Base-by-base conservation (phyloP, 2,329 filamentous ascomycete genomes). In the Alternaria atra region DNA sequence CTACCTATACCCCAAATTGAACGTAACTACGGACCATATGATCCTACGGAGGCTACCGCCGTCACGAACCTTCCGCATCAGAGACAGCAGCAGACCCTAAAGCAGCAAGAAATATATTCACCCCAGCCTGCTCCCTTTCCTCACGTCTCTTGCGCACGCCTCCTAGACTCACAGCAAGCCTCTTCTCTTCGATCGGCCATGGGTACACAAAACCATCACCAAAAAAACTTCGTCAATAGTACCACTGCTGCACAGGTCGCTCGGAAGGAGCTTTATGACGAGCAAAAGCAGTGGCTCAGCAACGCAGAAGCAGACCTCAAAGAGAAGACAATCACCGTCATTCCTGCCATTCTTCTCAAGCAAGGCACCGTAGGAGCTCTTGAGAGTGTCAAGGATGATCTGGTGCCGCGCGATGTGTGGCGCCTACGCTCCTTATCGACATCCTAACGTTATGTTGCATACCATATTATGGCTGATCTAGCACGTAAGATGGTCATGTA, bases 301-400 rank as follows among this genome's bases (percentile, higher is more conserved):
- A 3, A 27, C 8, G 39, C 55, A 3, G 25, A 23, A 9, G 20
- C 15, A 8, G 55, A 57, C 6, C 20, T 52, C 2, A 9, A 43
- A 29, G 15, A 10, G 1, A 10, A 0, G 15, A 1, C 2, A 0
- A 30, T 32, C n/a, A 23, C 17, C 2, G 7, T 13, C 2, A 2
- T 52, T 2, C 55, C 55, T 6, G 46, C 29, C 2, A 57, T 57
- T 13, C 4, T 7, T 5, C 1, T 6, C 0, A 2, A 29, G 1
- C 13, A 34, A 29, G 46, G 46, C 13, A 30, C 35, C 6, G 0
- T 50, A 7, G 53, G 34, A 9, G n/a, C 8, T 20, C 2, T 6
- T 6, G 2, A 13, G 1, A 15, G 12, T 10, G 7, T 34, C 6
- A 7, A 5, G 0, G 3, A 27, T 13, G 15, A 25, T 4, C 10